These are phyloP conservation scores for Claviceps spartinae DNA, from an alignment of 2,329 filamentous ascomycete genomes.

Conservation along the genomic window DNA sequence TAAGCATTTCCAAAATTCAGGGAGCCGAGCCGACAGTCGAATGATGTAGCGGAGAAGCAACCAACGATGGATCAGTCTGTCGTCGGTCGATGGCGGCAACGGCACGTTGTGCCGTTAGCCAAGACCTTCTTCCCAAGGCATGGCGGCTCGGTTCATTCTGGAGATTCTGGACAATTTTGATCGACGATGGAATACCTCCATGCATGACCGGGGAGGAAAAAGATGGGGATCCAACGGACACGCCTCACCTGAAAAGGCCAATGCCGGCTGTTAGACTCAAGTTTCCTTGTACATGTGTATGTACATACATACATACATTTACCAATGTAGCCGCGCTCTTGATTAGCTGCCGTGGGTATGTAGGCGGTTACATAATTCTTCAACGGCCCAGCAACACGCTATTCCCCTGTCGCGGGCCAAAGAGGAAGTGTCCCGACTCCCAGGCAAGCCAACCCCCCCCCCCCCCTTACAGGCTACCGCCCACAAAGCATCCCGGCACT, in stretches of 20 bases:
- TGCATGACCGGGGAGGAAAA: not conserved
- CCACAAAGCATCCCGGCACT: not conserved
- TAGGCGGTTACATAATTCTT: too few species aligned
- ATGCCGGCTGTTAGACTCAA: not conserved
- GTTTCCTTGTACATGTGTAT: too few species aligned
- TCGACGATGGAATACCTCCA: not conserved
- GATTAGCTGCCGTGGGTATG: too few species aligned
- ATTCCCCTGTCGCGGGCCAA: not conserved
- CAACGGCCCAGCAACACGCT: not conserved
- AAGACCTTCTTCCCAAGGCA: not conserved
- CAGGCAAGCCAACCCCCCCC: not conserved
- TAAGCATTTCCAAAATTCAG: not conserved
- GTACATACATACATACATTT: too few species aligned
- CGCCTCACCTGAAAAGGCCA: not conserved
- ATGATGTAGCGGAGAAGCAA: not conserved
- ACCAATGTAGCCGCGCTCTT: too few species aligned
- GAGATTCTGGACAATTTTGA: not conserved
- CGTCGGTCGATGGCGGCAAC: not conserved
- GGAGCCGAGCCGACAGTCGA: not conserved
- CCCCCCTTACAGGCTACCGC: too few species aligned
- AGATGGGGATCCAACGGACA: not conserved
- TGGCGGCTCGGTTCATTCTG: not conserved
- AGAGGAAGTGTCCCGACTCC: not conserved
- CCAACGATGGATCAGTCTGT: not conserved
- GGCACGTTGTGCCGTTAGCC: slow-evolving; percentile 1